phyloP scores from a whole-genome alignment of 2,329 filamentous ascomycete species.

The Botryotinia globosa region DNA sequence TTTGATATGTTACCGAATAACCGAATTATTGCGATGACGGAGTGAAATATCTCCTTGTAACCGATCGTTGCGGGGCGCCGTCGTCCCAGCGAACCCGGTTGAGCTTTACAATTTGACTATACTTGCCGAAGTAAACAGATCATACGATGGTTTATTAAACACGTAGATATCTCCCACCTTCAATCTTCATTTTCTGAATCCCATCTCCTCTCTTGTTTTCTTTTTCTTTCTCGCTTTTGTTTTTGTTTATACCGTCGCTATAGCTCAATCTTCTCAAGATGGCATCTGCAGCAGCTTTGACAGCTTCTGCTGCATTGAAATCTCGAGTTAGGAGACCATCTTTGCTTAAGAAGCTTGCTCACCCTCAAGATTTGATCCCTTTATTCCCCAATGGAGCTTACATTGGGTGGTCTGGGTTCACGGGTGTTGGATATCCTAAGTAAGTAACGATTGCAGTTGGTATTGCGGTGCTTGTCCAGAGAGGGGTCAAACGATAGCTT shows the following conservation, averaged over 20 bases:
- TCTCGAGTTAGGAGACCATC: constrained; percentile 72
- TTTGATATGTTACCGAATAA: constrained; percentile 16
- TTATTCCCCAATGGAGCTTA: constrained; percentile 83
- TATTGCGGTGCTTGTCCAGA: background rate
- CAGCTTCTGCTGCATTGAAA: constrained; percentile 57
- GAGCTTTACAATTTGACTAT: background rate
- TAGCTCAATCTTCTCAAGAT: constrained; percentile 22
- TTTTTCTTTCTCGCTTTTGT: background rate
- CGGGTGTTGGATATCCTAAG: constrained; percentile 87
- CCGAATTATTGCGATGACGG: constrained; percentile 17
- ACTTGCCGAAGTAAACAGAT: background rate
- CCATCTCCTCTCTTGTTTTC: background rate
- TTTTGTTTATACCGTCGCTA: background rate
- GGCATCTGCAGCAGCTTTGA: constrained; percentile 32
- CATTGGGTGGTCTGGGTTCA: constrained; percentile 89
- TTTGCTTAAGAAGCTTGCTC: constrained; percentile 75
- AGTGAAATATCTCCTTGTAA: constrained; percentile 10
- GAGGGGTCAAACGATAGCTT: background rate
- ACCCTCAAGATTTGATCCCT: constrained; percentile 74
- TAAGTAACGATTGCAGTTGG: constrained; percentile 43
- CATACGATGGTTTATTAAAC: constrained; percentile 18
- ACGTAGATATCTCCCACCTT: background rate
- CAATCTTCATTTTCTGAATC: background rate
- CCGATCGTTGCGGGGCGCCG: constrained; percentile 13
- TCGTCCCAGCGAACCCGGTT: background rate